Evolutionary conservation across 2,329 filamentous ascomycete species (phyloP), one percentile per base, ranked within the genome.

Genomic region (Trichophyton equinum): DNA sequence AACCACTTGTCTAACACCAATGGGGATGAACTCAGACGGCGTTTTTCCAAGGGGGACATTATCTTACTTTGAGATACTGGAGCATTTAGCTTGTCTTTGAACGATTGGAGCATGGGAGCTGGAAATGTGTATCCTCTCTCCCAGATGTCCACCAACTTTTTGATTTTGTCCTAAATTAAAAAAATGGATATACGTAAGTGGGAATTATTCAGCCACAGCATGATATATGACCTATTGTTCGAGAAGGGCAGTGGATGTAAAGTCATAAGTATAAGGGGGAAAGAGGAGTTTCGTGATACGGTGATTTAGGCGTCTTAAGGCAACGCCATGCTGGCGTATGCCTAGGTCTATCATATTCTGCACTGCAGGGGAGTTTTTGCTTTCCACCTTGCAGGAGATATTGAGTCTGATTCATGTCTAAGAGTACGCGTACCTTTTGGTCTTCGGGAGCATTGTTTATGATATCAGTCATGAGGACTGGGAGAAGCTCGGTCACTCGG

Each of bases 61-160:
- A 63, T 74, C 86, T 80, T 89, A 91, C 87, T 84, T 71, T 82
- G 79, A 66, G 78, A 74, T 62, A 78, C 71, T 57, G 82, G 78
- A 63, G 83, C 80, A 65, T 81, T 86, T 68, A 95, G 74, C 74
- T 89, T 91, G 71, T 89, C 82, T 76, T 90, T 92, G 81, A 95
- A 95, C 42, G 83, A 84, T n/a, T 77, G 73, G 68, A 99, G 83
- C 84, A 96, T 86, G 60, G 85, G 75, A 47, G 81, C 73, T 27
- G 94, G 91, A 74, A 99, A 97, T 22, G 91, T 97, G 72, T 88
- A 86, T 65, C 89, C 90, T 71, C 94, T 94, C 73, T 96, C 91
- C 94, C 94, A 99, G 67, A 99, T 99, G 72, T 96, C 91, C 76
- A 97, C 80, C 68, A 99, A 83, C 74, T 97, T 97, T 72, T 82